These are phyloP conservation scores for apple (Malus domestica) DNA, from an alignment of 306 rosid species.

Conservation along the genomic window ASM211411v1 NC_041790.1:6105001-6105500, in stretches of 20 bases:
- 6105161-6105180: background rate
- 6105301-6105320: background rate
- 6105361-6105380: background rate
- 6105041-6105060: background rate
- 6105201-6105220: background rate
- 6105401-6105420: slow-evolving; percentile 38
- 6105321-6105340: background rate
- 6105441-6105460: slow-evolving; percentile 99
- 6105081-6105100: background rate
- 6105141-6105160: background rate
- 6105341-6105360: background rate
- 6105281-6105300: background rate
- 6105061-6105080: background rate
- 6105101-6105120: background rate
- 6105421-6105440: slow-evolving; percentile 96
- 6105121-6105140: background rate
- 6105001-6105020: background rate
- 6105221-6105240: background rate
- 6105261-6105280: background rate
- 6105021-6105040: background rate
- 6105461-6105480: slow-evolving; percentile 92
- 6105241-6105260: background rate
- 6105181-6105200: background rate
- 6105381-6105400: background rate
- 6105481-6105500: slow-evolving; percentile 84